Evolutionary conservation across 148 eudicot genomes (phyloP).

Genomic region (Rhododendron ovatum): DNA sequence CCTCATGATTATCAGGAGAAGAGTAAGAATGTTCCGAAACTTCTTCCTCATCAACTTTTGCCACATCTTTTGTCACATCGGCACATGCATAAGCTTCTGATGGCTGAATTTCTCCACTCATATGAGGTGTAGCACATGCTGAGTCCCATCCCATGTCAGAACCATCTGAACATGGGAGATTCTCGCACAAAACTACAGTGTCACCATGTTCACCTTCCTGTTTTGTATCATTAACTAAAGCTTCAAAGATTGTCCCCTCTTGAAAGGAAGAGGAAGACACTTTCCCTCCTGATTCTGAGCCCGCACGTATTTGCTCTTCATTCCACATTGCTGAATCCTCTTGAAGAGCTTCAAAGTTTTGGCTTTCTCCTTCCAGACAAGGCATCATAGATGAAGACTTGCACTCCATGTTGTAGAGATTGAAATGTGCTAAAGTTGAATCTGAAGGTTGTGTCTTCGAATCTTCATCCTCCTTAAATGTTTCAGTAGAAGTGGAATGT

Average conservation of each 20-base stretch:
- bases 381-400: no score
- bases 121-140: neutral
- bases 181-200: neutral
- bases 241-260: neutral
- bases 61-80: neutral
- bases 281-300: conserved; percentile 8
- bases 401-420: no score
- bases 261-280: neutral
- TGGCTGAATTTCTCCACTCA: neutral
- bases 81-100: neutral
- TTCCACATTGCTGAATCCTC: neutral
- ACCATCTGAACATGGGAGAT: conserved; percentile 14
- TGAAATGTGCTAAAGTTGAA: neutral
- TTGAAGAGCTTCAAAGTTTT: no score
- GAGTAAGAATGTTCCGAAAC: conserved; percentile 6
- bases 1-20: conserved; percentile 23
- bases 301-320: neutral
- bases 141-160: conserved; percentile 21
- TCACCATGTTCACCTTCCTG: conserved; percentile 7
- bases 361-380: no score
- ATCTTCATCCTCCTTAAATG: neutral
- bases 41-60: neutral
- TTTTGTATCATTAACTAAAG: conserved; percentile 3
- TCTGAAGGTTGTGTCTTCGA: neutral
- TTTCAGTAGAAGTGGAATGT: conserved; percentile 1